Conservation (phyloP, 352 stramenopile genomes). For the Sclerospora graminicola region DNA sequence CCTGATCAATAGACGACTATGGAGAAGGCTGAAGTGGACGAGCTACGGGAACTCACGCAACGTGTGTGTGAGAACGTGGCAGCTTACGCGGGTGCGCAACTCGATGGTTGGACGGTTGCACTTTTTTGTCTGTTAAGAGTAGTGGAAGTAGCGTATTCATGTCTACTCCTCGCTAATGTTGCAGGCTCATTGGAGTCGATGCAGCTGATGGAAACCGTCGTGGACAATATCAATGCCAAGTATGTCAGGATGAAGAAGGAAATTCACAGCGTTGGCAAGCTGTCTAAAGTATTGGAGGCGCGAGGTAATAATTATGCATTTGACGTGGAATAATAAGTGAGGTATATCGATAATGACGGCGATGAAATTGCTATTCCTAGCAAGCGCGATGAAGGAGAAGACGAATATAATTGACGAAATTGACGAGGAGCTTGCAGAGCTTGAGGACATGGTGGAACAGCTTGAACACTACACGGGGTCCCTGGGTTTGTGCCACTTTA, state of each 20-base stretch:
- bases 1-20: conserved; percentile 23
- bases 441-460: conserved; percentile 85
- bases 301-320: conserved; percentile 34
- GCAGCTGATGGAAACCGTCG: conserved; percentile 54
- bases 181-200: conserved; percentile 67
- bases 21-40: conserved; percentile 44
- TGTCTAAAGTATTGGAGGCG: conserved; percentile 57
- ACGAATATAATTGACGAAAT: conserved; percentile 75
- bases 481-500: conserved; percentile 29
- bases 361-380: conserved; percentile 13
- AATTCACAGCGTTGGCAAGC: conserved; percentile 39
- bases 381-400: conserved; percentile 52
- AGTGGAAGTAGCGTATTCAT: not conserved
- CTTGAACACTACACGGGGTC: conserved; percentile 69
- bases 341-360: not conserved
- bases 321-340: not conserved
- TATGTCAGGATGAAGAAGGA: conserved; percentile 53
- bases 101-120: conserved; percentile 29
- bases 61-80: conserved; percentile 60
- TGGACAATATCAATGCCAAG: conserved; percentile 50
- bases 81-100: conserved; percentile 53
- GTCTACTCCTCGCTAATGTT: not conserved
- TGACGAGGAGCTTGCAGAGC: conserved; percentile 72
- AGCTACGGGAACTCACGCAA: conserved; percentile 49
- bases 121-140: not conserved